These are phyloP conservation scores for Botrytis deweyae DNA, from an alignment of 2,329 filamentous ascomycete species.

Conservation along the genomic window DNA sequence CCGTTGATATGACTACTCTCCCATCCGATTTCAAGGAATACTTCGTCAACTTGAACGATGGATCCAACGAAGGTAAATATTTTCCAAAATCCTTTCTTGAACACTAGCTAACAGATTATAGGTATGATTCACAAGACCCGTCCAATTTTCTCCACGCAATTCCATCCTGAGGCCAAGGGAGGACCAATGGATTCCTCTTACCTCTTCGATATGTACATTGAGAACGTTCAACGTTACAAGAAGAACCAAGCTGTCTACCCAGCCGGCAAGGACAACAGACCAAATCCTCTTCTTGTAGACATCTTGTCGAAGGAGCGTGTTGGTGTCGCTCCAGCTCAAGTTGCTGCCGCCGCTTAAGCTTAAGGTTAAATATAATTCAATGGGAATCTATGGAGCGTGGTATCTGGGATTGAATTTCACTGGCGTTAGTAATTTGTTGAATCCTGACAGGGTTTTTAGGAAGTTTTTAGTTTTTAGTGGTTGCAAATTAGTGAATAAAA, in stretches of 20 bases:
- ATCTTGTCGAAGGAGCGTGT: conserved; percentile 92
- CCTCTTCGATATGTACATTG: conserved; percentile 93
- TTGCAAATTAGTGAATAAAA: neutral
- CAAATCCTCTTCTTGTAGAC: conserved; percentile 84
- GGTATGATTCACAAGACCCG: conserved; percentile 92
- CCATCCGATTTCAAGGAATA: conserved; percentile 92
- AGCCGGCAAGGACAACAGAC: conserved; percentile 77
- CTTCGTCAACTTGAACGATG: conserved; percentile 97
- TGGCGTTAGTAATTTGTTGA: neutral
- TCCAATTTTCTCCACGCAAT: conserved; percentile 97
- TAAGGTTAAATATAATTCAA: neutral
- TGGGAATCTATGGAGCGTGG: conserved; percentile 8
- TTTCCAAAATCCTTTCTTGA: neutral
- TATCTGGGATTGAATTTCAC: neutral
- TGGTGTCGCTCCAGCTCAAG: conserved; percentile 57
- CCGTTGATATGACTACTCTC: conserved; percentile 81
- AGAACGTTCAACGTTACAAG: conserved; percentile 89
- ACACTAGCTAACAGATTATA: conserved; percentile 33
- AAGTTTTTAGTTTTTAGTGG: neutral
- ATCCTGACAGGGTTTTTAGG: neutral
- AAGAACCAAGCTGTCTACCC: conserved; percentile 69
- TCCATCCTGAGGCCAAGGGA: conserved; percentile 97
- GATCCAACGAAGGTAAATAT: conserved; percentile 79
- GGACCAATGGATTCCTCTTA: conserved; percentile 94
- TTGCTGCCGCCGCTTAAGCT: conserved; percentile 28